Percentiles rank a stretch among this genome's conserved stretches.
phyloP scores from a whole-genome alignment of 31 red algal genomes.

The Asparagopsis taxiformis region DNA sequence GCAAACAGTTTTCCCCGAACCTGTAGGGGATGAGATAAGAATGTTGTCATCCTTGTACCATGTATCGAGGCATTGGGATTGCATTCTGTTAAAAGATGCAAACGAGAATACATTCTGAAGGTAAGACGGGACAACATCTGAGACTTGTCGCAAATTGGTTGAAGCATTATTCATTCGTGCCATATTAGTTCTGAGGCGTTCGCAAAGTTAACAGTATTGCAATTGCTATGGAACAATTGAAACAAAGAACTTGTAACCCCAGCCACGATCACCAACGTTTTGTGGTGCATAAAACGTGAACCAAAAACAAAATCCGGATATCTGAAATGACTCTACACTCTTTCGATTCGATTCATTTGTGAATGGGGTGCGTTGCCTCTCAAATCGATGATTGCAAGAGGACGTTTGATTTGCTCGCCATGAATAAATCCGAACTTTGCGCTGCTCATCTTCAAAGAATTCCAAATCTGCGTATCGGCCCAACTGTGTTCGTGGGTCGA shows the following conservation, averaged over 20 bases:
- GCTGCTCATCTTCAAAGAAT: constrained; percentile 21
- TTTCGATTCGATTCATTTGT: no score
- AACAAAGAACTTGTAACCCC: constrained; percentile 38
- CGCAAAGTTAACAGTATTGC: no score
- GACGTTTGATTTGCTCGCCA: background rate
- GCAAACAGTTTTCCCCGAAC: constrained; percentile 57
- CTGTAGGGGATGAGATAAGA: constrained; percentile 48
- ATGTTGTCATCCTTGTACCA: constrained; percentile 29
- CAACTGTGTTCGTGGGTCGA: constrained; percentile 28
- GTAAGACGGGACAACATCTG: constrained; percentile 19
- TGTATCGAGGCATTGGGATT: constrained; percentile 38
- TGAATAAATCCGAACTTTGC: constrained; percentile 18
- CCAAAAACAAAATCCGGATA: constrained; percentile 34
- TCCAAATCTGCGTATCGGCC: constrained; percentile 37
- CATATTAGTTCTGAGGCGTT: no score
- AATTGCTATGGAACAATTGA: constrained; percentile 19
- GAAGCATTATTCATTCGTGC: no score
- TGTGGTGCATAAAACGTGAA: constrained; percentile 46
- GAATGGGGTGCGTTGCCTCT: no score
- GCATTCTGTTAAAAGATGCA: constrained; percentile 33
- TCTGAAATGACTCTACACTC: constrained; percentile 9
- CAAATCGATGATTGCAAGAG: no score
- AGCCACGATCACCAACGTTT: constrained; percentile 34
- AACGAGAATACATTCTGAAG: constrained; percentile 25
- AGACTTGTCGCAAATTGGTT: no score